Conservation (phyloP, 169 alveolate genomes). For the Plasmodium cynomolgi region DNA sequence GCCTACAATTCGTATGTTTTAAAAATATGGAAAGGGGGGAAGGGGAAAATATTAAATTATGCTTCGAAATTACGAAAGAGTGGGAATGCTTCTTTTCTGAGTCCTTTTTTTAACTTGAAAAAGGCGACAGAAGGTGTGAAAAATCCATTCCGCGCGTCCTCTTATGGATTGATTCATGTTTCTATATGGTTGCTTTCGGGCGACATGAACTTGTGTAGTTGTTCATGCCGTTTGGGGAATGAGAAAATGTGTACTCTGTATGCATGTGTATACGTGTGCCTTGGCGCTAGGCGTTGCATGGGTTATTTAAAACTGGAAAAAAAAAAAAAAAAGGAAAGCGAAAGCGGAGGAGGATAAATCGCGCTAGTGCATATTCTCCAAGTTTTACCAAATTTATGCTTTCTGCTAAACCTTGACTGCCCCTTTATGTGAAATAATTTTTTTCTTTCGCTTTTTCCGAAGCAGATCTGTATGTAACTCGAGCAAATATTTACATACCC, state of each 20-base stretch:
- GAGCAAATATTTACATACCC: background rate
- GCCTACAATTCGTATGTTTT: slow-evolving; percentile 25
- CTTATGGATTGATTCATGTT: slow-evolving; percentile 21
- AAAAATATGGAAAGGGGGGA: background rate
- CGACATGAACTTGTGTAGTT: background rate
- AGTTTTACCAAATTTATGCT: background rate
- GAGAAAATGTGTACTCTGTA: slow-evolving; percentile 2
- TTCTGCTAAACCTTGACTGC: background rate
- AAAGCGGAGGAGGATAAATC: background rate
- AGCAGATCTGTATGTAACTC: background rate
- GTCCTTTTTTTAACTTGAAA: slow-evolving; percentile 28
- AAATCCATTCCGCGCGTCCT: background rate
- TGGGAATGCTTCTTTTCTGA: background rate
- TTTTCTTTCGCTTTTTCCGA: background rate
- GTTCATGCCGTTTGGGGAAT: background rate
- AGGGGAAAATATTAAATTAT: background rate
- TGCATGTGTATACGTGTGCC: background rate
- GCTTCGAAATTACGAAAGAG: background rate
- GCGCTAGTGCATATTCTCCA: slow-evolving; percentile 7
- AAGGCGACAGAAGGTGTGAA: slow-evolving; percentile 1
- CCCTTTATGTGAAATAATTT: background rate
- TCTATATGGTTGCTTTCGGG: background rate
- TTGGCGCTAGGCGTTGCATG: background rate
- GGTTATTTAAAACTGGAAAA: background rate
- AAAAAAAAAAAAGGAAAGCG: background rate